phyloP scores from a whole-genome alignment of 1,284 basidiomycete genomes.

The Dichomitus squalens region DNA sequence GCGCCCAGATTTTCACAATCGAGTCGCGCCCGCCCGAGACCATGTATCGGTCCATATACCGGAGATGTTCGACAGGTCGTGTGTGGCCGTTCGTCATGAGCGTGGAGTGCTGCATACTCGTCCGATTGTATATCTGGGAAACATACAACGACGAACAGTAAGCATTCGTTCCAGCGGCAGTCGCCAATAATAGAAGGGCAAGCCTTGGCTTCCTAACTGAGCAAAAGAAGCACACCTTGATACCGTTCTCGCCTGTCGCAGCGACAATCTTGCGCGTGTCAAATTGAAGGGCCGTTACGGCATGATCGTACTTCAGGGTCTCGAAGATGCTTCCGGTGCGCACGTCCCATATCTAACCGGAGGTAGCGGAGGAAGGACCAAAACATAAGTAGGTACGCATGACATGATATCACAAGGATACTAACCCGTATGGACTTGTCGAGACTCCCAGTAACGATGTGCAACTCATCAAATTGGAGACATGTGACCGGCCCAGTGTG shows the following conservation, averaged over 20 bases:
- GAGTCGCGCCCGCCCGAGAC: constrained; percentile 90
- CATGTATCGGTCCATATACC: constrained; percentile 97
- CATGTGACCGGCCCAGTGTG: constrained; percentile 95
- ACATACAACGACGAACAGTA: constrained; percentile 1
- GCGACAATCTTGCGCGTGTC: constrained; percentile 93
- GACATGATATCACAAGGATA: constrained; percentile 12
- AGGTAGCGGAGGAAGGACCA: not conserved
- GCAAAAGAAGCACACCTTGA: constrained; percentile 63
- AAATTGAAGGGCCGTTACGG: constrained; percentile 92
- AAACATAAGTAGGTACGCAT: not conserved
- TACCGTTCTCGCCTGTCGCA: constrained; percentile 91
- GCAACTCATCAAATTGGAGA: constrained; percentile 95
- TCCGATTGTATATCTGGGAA: constrained; percentile 90
- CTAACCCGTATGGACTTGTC: constrained; percentile 91
- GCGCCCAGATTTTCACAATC: constrained; percentile 92
- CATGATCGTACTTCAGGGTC: constrained; percentile 89
- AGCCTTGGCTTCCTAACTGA: not conserved
- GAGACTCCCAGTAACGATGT: constrained; percentile 89
- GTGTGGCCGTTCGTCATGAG: constrained; percentile 91
- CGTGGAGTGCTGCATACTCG: constrained; percentile 86
- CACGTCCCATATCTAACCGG: constrained; percentile 91
- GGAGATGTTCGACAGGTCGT: constrained; percentile 84
- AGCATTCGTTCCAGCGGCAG: constrained; percentile 12
- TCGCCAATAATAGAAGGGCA: not conserved
- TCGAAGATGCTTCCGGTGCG: constrained; percentile 89